phyloP scores from a whole-genome alignment of 192 early-diverging fungal genomes.

The Umbelopsis ramanniana region DNA sequence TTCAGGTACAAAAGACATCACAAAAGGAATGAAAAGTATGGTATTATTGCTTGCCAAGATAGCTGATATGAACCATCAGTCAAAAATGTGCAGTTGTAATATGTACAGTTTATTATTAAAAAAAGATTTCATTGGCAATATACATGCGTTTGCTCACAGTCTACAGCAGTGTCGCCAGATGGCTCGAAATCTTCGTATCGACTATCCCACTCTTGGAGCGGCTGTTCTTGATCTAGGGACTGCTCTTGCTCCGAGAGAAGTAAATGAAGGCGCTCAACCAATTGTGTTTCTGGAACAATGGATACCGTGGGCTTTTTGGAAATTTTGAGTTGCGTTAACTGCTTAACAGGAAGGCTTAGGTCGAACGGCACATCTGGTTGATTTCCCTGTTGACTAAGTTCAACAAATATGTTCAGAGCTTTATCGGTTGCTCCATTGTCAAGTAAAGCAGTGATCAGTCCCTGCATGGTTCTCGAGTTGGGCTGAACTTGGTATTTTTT shows the following conservation, averaged over 20 bases:
- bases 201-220: neutral
- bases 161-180: neutral
- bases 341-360: neutral
- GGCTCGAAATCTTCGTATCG: neutral
- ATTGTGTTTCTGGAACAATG: neutral
- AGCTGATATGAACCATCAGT: no score
- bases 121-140: slow-evolving; percentile 14
- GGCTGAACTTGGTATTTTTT: slow-evolving; percentile 27
- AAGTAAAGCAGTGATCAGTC: slow-evolving; percentile 38
- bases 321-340: neutral
- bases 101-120: slow-evolving; percentile 8
- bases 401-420: slow-evolving; percentile 39
- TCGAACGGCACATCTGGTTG: neutral
- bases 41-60: no score
- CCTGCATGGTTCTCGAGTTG: slow-evolving; percentile 38
- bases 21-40: no score
- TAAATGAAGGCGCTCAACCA: neutral
- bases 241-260: slow-evolving; percentile 9
- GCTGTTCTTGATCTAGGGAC: neutral
- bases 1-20: no score
- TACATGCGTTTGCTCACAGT: slow-evolving; percentile 1
- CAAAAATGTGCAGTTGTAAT: slow-evolving; percentile 6
- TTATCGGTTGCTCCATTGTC: slow-evolving; percentile 38
- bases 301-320: slow-evolving; percentile 7
- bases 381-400: slow-evolving; percentile 21